phyloP scores from a whole-genome alignment of 768 basidiomycete genomes.

The Mycena latifolia region DNA sequence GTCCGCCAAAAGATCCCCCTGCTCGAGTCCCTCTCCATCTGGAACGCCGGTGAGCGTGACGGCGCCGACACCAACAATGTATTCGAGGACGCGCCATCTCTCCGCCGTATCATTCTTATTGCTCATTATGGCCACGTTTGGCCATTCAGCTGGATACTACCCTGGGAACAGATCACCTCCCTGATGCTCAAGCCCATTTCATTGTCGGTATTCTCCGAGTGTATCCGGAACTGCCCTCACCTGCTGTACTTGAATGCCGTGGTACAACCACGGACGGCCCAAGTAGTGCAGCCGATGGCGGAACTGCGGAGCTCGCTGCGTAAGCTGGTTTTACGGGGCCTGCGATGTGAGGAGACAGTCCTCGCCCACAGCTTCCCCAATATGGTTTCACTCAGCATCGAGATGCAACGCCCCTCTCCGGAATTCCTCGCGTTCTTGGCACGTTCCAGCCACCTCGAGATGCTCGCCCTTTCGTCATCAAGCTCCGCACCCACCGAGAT shows the following conservation, averaged over 20 bases:
- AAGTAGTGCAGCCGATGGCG: neutral
- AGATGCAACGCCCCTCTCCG: slow-evolving; percentile 5
- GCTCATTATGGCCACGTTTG: too few species aligned
- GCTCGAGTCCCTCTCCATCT: too few species aligned
- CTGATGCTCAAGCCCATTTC: slow-evolving; percentile 25
- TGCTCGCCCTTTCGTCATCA: slow-evolving; percentile 25
- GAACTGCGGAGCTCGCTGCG: slow-evolving; percentile 22
- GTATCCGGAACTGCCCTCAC: slow-evolving; percentile 23
- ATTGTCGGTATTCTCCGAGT: slow-evolving; percentile 26
- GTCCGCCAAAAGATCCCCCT: too few species aligned
- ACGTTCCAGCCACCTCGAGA: slow-evolving; percentile 28
- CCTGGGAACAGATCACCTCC: slow-evolving; percentile 30
- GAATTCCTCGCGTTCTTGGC: slow-evolving; percentile 25
- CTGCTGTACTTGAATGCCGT: slow-evolving; percentile 28
- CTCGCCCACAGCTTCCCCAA: slow-evolving; percentile 21
- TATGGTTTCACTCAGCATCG: slow-evolving; percentile 17
- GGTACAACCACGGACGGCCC: slow-evolving; percentile 2
- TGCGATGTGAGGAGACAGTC: slow-evolving; percentile 7
- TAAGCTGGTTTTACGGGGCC: slow-evolving; percentile 24
- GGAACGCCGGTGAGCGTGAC: too few species aligned
- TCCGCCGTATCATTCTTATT: slow-evolving; percentile 24
- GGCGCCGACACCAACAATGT: too few species aligned
- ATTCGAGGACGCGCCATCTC: slow-evolving; percentile 25
- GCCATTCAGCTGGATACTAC: slow-evolving; percentile 19
- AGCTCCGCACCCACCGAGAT: neutral